phyloP scores from a whole-genome alignment of 2,329 filamentous ascomycete species.

The Aspergillus sp. region DNA sequence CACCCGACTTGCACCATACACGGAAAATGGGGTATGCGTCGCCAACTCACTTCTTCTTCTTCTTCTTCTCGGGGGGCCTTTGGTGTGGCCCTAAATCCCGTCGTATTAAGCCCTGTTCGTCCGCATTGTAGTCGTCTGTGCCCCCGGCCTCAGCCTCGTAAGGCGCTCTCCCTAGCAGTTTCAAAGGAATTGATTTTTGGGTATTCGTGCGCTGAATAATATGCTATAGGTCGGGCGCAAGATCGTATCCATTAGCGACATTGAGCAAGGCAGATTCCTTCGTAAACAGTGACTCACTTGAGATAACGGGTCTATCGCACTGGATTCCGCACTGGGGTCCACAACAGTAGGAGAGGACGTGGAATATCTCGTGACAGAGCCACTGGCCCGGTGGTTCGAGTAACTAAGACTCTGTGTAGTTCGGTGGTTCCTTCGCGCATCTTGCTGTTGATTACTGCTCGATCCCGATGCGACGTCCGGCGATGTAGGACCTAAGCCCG shows the following conservation, averaged over 20 bases:
- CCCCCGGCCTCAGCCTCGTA: constrained; percentile 36
- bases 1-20: neutral
- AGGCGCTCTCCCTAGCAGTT: constrained; percentile 33
- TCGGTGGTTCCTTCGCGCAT: constrained; percentile 19
- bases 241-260: neutral
- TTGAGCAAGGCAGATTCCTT: neutral
- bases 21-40: neutral
- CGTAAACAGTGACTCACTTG: constrained; percentile 42
- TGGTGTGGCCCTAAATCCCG: constrained; percentile 26
- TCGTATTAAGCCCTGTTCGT: constrained; percentile 24
- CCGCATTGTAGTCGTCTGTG: constrained; percentile 24
- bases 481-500: constrained; percentile 17
- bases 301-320: constrained; percentile 60
- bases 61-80: constrained; percentile 48
- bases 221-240: constrained; percentile 37
- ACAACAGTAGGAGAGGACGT: constrained; percentile 18
- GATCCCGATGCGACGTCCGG: constrained; percentile 28
- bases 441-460: constrained; percentile 19
- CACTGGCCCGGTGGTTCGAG: constrained; percentile 4
- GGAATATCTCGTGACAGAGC: constrained; percentile 13
- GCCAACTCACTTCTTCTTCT: constrained; percentile 61
- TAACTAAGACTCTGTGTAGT: constrained; percentile 14
- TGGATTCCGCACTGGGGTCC: constrained; percentile 28
- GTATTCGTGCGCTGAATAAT: constrained; percentile 63
- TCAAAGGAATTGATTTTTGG: constrained; percentile 48